Conservation (phyloP, 2,329 filamentous ascomycete genomes). For the Cytospora paraplurivora region DNA sequence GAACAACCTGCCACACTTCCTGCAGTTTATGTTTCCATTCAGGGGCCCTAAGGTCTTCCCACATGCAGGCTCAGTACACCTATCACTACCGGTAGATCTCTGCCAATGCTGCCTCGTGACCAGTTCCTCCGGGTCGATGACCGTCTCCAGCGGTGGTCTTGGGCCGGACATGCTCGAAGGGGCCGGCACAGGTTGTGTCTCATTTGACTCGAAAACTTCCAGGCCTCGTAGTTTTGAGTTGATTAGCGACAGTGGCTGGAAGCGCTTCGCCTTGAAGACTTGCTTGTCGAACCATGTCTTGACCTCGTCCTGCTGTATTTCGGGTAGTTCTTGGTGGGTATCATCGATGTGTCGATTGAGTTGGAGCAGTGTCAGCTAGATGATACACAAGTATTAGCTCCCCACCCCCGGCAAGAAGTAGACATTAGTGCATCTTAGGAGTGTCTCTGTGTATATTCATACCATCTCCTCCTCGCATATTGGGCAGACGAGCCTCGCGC, state of each 20-base stretch:
- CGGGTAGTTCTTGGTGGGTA: conserved; percentile 84
- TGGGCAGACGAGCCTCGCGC: conserved; percentile 81
- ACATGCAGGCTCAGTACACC: conserved; percentile 86
- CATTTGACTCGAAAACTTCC: conserved; percentile 93
- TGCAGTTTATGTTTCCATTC: conserved; percentile 87
- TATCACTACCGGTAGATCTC: conserved; percentile 68
- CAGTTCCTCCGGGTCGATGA: conserved; percentile 81
- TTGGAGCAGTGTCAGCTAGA: conserved; percentile 84
- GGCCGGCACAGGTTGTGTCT: conserved; percentile 51
- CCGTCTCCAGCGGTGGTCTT: conserved; percentile 45
- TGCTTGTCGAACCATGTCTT: conserved; percentile 97
- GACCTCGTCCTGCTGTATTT: conserved; percentile 87
- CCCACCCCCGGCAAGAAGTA: background rate
- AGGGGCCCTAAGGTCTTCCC: conserved; percentile 76
- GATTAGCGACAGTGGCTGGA: conserved; percentile 86
- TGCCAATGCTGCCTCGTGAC: conserved; percentile 93
- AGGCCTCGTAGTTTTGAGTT: conserved; percentile 93
- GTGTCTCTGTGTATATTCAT: conserved; percentile 26
- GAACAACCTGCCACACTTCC: conserved; percentile 89
- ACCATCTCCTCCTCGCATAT: conserved; percentile 99
- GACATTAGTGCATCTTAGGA: background rate
- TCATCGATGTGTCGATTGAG: conserved; percentile 87
- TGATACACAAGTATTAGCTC: conserved; percentile 27
- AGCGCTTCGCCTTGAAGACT: conserved; percentile 88
- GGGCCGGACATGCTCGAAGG: conserved; percentile 41